phyloP scores from a whole-genome alignment of 2,329 filamentous ascomycete genomes.

The Chaetomium olivaceum region DNA sequence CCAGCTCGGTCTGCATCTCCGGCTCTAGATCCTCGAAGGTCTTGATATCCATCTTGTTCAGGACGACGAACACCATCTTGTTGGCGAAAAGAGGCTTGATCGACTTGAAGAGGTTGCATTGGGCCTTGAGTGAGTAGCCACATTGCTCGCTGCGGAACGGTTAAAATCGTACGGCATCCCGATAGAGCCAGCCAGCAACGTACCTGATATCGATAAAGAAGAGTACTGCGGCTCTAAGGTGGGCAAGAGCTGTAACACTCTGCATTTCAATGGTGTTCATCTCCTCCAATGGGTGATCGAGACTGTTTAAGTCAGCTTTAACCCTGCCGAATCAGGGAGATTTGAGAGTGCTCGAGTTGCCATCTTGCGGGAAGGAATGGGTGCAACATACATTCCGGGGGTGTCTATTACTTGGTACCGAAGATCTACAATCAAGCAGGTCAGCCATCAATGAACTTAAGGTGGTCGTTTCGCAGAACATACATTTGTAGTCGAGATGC shows the following conservation, averaged over 20 bases:
- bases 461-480: constrained; percentile 19
- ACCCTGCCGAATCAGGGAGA: not conserved
- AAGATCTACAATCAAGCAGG: constrained; percentile 37
- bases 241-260: constrained; percentile 95
- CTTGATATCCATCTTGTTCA: constrained; percentile 97
- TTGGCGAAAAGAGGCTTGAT: constrained; percentile 97
- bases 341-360: too few species aligned
- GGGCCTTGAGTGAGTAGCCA: constrained; percentile 87
- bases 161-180: not conserved
- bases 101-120: constrained; percentile 92
- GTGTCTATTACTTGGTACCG: constrained; percentile 82
- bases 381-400: constrained; percentile 69
- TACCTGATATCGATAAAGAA: constrained; percentile 35
- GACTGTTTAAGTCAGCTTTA: constrained; percentile 31
- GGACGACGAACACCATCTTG: constrained; percentile 92
- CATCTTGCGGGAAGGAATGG: not conserved
- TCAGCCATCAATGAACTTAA: not conserved
- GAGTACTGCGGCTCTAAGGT: constrained; percentile 89
- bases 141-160: constrained; percentile 75
- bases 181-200: not conserved
- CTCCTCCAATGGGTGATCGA: constrained; percentile 96
- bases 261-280: constrained; percentile 99
- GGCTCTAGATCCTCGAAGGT: constrained; percentile 82
- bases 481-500: constrained; percentile 91
- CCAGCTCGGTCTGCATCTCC: constrained; percentile 74